Evolutionary conservation across 2,329 filamentous ascomycete species (phyloP).

Genomic region (Cytospora piceicola): DNA sequence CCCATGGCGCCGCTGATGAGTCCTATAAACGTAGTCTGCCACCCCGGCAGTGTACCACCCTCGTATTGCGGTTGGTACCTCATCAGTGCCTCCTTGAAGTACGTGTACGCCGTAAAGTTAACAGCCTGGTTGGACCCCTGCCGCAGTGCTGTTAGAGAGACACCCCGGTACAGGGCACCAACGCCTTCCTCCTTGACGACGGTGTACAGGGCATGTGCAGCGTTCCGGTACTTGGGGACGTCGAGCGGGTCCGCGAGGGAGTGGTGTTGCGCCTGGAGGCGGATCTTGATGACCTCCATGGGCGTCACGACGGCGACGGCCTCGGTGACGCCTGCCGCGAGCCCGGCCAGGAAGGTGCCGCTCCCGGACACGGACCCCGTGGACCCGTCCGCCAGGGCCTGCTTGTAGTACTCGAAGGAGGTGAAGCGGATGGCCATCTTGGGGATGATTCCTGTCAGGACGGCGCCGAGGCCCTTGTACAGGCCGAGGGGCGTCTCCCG

Average conservation of each 20-base stretch:
- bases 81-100: conserved; percentile 83
- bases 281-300: conserved; percentile 99
- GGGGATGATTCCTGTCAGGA: conserved; percentile 92
- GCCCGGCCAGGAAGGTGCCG: conserved; percentile 73
- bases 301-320: conserved; percentile 95
- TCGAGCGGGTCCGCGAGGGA: conserved; percentile 96
- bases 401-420: conserved; percentile 95
- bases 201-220: conserved; percentile 80
- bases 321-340: conserved; percentile 92
- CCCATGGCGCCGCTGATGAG: conserved; percentile 93
- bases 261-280: conserved; percentile 96
- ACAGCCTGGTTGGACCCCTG: conserved; percentile 98
- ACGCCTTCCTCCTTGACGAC: conserved; percentile 90
- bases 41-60: conserved; percentile 72
- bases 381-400: conserved; percentile 70
- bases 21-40: conserved; percentile 89
- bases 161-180: conserved; percentile 87
- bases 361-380: conserved; percentile 71
- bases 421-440: conserved; percentile 99
- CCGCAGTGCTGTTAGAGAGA: conserved; percentile 87
- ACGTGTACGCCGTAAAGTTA: conserved; percentile 97
- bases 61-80: conserved; percentile 71
- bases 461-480: conserved; percentile 98
- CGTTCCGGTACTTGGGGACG: conserved; percentile 95
- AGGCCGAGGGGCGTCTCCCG: conserved; percentile 90